Percentiles rank a stretch among this genome's conserved stretches.
phyloP scores from a whole-genome alignment of 2,329 filamentous ascomycete species.

The Beauveria bassiana region DNA sequence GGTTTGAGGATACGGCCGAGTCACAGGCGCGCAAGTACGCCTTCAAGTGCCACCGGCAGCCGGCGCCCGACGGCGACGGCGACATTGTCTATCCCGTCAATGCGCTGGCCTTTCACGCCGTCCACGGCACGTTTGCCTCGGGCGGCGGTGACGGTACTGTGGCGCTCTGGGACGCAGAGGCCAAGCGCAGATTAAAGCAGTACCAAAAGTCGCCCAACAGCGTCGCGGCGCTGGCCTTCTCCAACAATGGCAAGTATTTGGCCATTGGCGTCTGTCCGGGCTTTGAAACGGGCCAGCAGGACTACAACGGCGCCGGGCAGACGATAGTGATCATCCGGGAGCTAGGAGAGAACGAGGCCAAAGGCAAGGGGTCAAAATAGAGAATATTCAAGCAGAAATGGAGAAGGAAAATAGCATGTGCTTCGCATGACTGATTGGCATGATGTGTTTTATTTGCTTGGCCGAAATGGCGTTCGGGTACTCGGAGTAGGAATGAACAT shows the following conservation, averaged over 20 bases:
- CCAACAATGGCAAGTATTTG: constrained; percentile 65
- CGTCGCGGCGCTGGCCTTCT: constrained; percentile 72
- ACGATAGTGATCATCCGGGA: constrained; percentile 77
- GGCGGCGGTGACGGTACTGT: constrained; percentile 87
- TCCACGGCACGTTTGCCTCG: constrained; percentile 77
- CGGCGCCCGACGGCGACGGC: constrained; percentile 51
- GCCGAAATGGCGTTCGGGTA: constrained; percentile 13
- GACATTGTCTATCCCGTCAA: constrained; percentile 92
- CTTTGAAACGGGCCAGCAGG: constrained; percentile 80
- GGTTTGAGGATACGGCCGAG: constrained; percentile 85
- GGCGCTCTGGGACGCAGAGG: constrained; percentile 86
- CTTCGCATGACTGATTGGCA: not conserved
- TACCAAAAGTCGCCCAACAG: constrained; percentile 79
- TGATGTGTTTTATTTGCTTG: constrained; percentile 5
- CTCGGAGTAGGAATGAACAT: constrained; percentile 3
- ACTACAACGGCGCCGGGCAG: constrained; percentile 63
- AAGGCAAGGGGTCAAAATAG: constrained; percentile 70
- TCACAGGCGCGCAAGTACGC: constrained; percentile 93
- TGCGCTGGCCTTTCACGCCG: constrained; percentile 78
- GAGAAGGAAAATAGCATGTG: not conserved
- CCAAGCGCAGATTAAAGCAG: constrained; percentile 81
- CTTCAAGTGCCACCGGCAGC: constrained; percentile 94
- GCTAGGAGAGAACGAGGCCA: constrained; percentile 79
- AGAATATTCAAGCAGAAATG: not conserved
- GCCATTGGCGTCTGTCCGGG: constrained; percentile 78